These are phyloP conservation scores for Candida tibetensis DNA, from an alignment of 805 yeast species.

Conservation along the genomic window DNA sequence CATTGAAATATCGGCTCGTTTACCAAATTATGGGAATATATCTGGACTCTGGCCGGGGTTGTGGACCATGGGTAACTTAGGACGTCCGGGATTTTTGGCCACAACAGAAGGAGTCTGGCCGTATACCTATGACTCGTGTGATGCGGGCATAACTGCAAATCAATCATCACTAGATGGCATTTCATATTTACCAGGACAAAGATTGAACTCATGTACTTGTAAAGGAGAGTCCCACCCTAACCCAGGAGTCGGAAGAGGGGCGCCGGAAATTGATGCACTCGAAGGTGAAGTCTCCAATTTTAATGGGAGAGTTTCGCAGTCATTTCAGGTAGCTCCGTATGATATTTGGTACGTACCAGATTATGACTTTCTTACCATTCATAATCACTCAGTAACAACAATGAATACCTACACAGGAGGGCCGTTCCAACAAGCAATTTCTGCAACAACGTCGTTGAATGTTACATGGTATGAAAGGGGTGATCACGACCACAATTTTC, in stretches of 20 bases:
- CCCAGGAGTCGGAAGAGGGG: slow-evolving; percentile 85
- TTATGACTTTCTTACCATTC: slow-evolving; percentile 71
- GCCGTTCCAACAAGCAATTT: slow-evolving; percentile 89
- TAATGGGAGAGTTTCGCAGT: slow-evolving; percentile 82
- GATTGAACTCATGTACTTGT: slow-evolving; percentile 75
- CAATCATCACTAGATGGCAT: slow-evolving; percentile 90
- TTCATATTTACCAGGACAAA: slow-evolving; percentile 83
- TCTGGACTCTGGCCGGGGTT: slow-evolving; percentile 95
- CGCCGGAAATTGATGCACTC: slow-evolving; percentile 89
- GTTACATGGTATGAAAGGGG: slow-evolving; percentile 78
- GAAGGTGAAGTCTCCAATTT: slow-evolving; percentile 69
- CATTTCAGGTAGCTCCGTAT: slow-evolving; percentile 90
- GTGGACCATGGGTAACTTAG: slow-evolving; percentile 93
- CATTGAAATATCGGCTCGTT: slow-evolving; percentile 68
- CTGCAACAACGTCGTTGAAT: slow-evolving; percentile 77
- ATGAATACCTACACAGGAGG: slow-evolving; percentile 93
- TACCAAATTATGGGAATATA: slow-evolving; percentile 76
- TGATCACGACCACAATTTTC: slow-evolving; percentile 53
- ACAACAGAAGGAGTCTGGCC: slow-evolving; percentile 96
- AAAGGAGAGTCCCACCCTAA: slow-evolving; percentile 84
- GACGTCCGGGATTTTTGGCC: slow-evolving; percentile 85
- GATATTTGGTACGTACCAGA: slow-evolving; percentile 95
- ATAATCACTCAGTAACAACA: slow-evolving; percentile 64
- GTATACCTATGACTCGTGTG: slow-evolving; percentile 80
- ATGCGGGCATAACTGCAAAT: slow-evolving; percentile 92